Conservation (phyloP, 1,139 yeast genomes). For the Entelexis sorbosivorans region DNA sequence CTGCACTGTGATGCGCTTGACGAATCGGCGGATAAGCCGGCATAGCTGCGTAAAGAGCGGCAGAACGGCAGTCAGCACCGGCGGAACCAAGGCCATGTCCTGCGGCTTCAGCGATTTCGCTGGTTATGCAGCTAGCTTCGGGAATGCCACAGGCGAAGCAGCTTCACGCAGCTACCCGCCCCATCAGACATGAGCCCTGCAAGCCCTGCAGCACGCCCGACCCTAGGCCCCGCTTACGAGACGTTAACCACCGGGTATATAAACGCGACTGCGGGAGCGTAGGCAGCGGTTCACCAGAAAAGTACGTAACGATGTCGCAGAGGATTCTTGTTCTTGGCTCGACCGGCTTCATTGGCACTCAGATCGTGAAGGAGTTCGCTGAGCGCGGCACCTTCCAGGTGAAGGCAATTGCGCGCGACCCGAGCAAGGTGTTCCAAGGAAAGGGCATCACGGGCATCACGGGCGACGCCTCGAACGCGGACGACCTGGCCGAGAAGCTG, state of each 20-base stretch:
- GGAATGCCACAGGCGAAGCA: too few relatives aligned
- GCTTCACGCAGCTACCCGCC: too few relatives aligned
- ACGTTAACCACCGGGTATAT: not conserved
- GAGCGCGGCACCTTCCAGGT: constrained; percentile 12
- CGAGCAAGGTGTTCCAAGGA: constrained; percentile 7
- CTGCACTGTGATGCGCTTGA: not conserved
- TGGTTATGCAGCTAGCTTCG: too few relatives aligned
- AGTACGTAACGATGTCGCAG: not conserved
- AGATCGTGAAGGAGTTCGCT: constrained; percentile 11
- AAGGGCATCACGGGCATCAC: constrained; percentile 8
- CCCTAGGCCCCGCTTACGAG: not conserved
- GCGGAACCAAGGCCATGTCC: too few relatives aligned
- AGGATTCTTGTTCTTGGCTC: constrained; percentile 86
- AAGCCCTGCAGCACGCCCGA: too few relatives aligned
- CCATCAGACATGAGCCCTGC: too few relatives aligned
- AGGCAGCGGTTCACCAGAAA: not conserved
- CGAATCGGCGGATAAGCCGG: not conserved
- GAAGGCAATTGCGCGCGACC: constrained; percentile 15
- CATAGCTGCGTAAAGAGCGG: too few relatives aligned
- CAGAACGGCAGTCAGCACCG: too few relatives aligned
- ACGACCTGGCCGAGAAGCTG: constrained; percentile 6
- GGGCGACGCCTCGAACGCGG: constrained; percentile 15
- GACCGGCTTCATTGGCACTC: constrained; percentile 84
- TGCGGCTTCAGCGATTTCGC: too few relatives aligned
- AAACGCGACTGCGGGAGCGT: not conserved